Percentiles rank a stretch among this genome's conserved stretches.
Conservation (phyloP, 768 basidiomycete species). For the Naganishia kalamii region DNA sequence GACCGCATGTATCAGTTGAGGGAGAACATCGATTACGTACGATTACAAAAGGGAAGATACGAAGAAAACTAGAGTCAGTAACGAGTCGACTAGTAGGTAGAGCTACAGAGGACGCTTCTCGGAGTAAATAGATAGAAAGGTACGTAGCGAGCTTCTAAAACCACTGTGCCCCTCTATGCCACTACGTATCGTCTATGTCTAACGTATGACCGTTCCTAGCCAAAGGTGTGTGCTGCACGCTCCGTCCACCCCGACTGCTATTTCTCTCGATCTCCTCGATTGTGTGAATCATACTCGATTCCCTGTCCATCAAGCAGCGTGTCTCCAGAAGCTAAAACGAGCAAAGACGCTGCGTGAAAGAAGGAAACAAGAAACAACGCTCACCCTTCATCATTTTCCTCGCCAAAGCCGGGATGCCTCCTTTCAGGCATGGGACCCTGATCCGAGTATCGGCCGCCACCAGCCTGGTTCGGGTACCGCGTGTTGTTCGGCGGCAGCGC, state of each 20-base stretch:
- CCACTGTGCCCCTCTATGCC: neutral
- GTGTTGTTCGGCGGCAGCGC: constrained; percentile 41
- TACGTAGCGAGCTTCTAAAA: constrained; percentile 17
- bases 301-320: too few species aligned
- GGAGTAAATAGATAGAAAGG: constrained; percentile 19
- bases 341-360: neutral
- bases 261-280: too few species aligned
- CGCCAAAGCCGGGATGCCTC: constrained; percentile 59
- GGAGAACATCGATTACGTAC: constrained; percentile 47
- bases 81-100: neutral
- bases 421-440: constrained; percentile 22
- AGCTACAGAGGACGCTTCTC: constrained; percentile 29
- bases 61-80: constrained; percentile 24
- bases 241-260: neutral
- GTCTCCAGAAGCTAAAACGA: neutral
- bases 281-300: too few species aligned
- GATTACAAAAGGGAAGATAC: constrained; percentile 51
- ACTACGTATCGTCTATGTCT: neutral
- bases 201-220: neutral
- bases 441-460: constrained; percentile 8
- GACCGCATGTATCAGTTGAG: constrained; percentile 52
- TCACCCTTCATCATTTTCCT: constrained; percentile 99
- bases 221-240: neutral
- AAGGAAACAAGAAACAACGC: constrained; percentile 42
- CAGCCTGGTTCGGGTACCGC: constrained; percentile 21